phyloP scores from a whole-genome alignment of 2,329 filamentous ascomycete species.

The Alternaria alternata region DNA sequence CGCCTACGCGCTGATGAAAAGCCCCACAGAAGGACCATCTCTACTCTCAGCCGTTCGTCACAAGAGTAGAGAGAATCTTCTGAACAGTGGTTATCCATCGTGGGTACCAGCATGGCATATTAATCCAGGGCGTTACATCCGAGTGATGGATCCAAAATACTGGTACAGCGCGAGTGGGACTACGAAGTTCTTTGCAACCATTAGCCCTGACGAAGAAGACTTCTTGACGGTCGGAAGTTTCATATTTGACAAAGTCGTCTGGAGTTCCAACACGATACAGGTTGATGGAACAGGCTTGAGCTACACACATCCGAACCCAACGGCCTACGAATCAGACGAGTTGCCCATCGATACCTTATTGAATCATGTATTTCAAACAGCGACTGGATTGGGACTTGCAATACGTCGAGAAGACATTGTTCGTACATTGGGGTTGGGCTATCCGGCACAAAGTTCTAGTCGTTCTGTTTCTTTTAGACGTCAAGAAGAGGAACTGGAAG shows the following conservation, averaged over 20 bases:
- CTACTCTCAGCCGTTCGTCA: rapidly evolving
- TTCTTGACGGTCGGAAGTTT: rapidly evolving
- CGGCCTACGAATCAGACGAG: rapidly evolving
- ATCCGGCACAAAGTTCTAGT: too few species aligned
- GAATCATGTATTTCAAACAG: not conserved
- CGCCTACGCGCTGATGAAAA: not conserved
- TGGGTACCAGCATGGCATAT: not conserved
- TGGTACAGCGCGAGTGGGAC: not conserved
- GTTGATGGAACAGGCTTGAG: rapidly evolving
- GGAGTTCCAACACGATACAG: not conserved
- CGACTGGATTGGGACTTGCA: not conserved
- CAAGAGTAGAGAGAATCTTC: rapidly evolving
- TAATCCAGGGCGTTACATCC: too few species aligned
- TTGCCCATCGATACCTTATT: not conserved
- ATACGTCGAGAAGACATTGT: not conserved
- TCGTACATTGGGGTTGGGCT: rapidly evolving
- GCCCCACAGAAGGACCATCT: not conserved
- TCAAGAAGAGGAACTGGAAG: too few species aligned
- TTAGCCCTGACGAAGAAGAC: rapidly evolving
- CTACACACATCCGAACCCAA: too few species aligned
- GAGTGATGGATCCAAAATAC: rapidly evolving
- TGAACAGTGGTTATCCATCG: not conserved
- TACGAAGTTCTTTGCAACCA: not conserved
- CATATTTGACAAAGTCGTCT: not conserved
- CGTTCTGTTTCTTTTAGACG: rapidly evolving